Evolutionary conservation across 1,284 basidiomycete genomes (phyloP).

Genomic region (Apiotrichum domesticum): DNA sequence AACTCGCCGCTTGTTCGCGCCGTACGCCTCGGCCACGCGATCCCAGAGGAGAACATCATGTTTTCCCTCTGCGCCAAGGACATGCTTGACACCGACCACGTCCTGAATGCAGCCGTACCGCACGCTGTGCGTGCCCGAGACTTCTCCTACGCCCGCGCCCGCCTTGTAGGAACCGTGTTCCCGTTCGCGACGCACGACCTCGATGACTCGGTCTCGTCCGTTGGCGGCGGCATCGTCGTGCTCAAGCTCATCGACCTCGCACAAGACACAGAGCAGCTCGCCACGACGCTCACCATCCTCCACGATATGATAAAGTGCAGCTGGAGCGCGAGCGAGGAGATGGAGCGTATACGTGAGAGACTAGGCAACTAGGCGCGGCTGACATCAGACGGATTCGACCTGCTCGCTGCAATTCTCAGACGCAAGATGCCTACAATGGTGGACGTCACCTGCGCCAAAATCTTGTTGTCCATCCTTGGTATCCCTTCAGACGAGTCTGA

Average conservation of each 20-base stretch:
- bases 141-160: constrained; percentile 29
- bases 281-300: constrained; percentile 64
- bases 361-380: not conserved
- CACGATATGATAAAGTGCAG: constrained; percentile 70
- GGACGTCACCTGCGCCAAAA: constrained; percentile 67
- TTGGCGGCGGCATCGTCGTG: constrained; percentile 72
- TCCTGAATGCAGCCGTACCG: constrained; percentile 38
- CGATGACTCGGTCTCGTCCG: constrained; percentile 71
- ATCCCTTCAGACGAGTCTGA: constrained; percentile 72
- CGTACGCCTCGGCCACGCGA: constrained; percentile 37
- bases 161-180: constrained; percentile 57
- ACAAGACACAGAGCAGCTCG: constrained; percentile 65
- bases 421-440: constrained; percentile 65
- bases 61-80: constrained; percentile 40
- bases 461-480: constrained; percentile 75
- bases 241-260: constrained; percentile 74
- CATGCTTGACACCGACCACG: constrained; percentile 16
- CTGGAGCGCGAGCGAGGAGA: constrained; percentile 89
- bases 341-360: constrained; percentile 69
- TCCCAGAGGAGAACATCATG: constrained; percentile 42
- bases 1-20: constrained; percentile 43
- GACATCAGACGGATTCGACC: constrained; percentile 72
- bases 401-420: constrained; percentile 67
- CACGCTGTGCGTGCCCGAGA: constrained; percentile 30
- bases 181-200: constrained; percentile 59